Percentiles rank a stretch among this genome's conserved stretches.
These are phyloP conservation scores for Xylariaceae sp. DNA, from an alignment of 2,329 filamentous ascomycete species.

Conservation along the genomic window DNA sequence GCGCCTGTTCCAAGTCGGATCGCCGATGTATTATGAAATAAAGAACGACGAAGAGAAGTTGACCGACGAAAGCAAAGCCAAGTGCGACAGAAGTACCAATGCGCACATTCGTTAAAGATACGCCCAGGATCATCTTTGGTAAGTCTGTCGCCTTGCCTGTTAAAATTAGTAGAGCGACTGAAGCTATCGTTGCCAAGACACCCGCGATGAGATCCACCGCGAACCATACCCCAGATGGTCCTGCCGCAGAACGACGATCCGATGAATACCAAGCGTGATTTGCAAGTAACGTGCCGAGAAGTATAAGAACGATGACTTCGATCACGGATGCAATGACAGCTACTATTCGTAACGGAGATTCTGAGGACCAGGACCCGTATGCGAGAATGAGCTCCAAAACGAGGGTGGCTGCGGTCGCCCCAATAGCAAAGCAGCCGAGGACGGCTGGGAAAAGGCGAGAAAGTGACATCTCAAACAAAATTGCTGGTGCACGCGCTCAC, in stretches of 20 bases:
- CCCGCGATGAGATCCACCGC: slow-evolving; percentile 32
- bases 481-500: slow-evolving; percentile 1
- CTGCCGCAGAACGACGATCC: slow-evolving; percentile 23
- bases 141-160: slow-evolving; percentile 32
- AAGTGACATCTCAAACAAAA: slow-evolving; percentile 31
- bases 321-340: slow-evolving; percentile 37
- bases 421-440: slow-evolving; percentile 35
- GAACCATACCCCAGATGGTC: slow-evolving; percentile 34
- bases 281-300: slow-evolving; percentile 32
- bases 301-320: slow-evolving; percentile 35
- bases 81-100: slow-evolving; percentile 43
- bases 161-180: slow-evolving; percentile 39
- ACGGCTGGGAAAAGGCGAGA: slow-evolving; percentile 32
- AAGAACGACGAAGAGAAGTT: slow-evolving; percentile 46
- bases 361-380: slow-evolving; percentile 27
- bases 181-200: slow-evolving; percentile 42
- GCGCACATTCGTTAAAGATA: slow-evolving; percentile 35
- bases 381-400: slow-evolving; percentile 40
- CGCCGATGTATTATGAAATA: slow-evolving; percentile 40
- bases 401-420: slow-evolving; percentile 38
- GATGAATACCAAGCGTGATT: slow-evolving; percentile 19
- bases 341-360: slow-evolving; percentile 31
- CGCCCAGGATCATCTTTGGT: slow-evolving; percentile 31
- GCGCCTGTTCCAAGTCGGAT: slow-evolving; percentile 24
- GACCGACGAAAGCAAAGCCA: slow-evolving; percentile 41